phyloP scores from a whole-genome alignment of 192 early-diverging fungal species.

The Mortierella antarctica region DNA sequence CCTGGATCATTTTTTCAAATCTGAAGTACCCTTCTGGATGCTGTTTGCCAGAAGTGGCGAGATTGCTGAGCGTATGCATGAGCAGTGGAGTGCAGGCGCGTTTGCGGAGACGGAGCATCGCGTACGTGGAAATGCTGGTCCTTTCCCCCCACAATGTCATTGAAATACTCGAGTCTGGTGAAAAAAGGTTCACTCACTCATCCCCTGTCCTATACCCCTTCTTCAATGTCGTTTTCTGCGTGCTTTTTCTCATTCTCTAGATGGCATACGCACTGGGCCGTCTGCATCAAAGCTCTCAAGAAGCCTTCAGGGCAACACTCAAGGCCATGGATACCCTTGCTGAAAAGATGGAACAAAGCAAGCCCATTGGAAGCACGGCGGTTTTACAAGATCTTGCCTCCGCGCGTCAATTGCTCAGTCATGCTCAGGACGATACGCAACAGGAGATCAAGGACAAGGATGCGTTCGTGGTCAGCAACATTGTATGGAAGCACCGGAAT shows the following conservation, averaged over 20 bases:
- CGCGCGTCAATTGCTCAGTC: constrained; percentile 21
- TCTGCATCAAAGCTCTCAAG: constrained; percentile 44
- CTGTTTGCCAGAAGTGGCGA: constrained; percentile 44
- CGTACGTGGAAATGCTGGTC: constrained; percentile 3
- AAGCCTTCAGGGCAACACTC: constrained; percentile 36
- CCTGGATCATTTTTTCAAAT: constrained; percentile 43
- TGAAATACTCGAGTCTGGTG: constrained; percentile 9
- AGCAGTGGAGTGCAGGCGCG: constrained; percentile 38
- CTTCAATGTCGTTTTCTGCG: neutral
- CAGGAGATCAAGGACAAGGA: constrained; percentile 41
- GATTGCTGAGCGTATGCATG: constrained; percentile 48
- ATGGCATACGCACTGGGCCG: constrained; percentile 48
- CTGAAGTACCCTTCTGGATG: constrained; percentile 48
- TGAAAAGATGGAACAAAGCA: constrained; percentile 16
- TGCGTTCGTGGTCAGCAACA: constrained; percentile 44
- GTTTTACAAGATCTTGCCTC: constrained; percentile 27
- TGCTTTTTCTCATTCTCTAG: neutral
- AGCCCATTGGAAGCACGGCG: constrained; percentile 33
- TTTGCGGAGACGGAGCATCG: constrained; percentile 51
- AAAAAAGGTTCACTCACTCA: neutral
- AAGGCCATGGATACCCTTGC: constrained; percentile 29
- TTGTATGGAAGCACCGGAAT: constrained; percentile 42
- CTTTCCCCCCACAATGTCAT: neutral
- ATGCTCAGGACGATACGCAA: constrained; percentile 19
- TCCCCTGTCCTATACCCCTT: neutral